phyloP scores from a whole-genome alignment of 2,329 filamentous ascomycete genomes.

The Aspergillus pseudonomiae region DNA sequence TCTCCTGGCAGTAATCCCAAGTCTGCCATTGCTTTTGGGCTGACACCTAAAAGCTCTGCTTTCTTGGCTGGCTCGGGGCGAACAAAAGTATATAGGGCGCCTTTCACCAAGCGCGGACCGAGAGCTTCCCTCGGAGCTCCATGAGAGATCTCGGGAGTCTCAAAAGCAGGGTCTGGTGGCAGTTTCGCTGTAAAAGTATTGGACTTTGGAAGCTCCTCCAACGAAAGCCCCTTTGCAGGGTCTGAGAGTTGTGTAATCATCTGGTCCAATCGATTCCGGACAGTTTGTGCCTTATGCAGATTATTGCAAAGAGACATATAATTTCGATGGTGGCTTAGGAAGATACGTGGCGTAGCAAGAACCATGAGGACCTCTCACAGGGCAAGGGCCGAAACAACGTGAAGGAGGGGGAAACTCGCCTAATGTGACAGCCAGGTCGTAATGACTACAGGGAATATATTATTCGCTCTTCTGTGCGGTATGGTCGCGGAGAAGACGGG shows the following conservation, averaged over 20 bases:
- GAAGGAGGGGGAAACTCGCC: background rate
- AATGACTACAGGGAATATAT: background rate
- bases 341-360: background rate
- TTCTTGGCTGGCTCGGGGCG: constrained; percentile 73
- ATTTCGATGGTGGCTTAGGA: background rate
- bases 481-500: background rate
- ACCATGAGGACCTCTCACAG: background rate
- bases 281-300: constrained; percentile 19
- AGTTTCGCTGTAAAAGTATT: constrained; percentile 67
- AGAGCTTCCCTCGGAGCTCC: constrained; percentile 76
- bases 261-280: constrained; percentile 42
- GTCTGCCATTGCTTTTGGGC: constrained; percentile 75
- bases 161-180: constrained; percentile 75
- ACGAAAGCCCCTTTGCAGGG: constrained; percentile 33
- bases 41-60: constrained; percentile 80
- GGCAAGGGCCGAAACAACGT: background rate
- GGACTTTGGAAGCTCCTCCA: constrained; percentile 63
- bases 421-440: background rate
- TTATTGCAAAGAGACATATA: constrained; percentile 31
- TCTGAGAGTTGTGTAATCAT: constrained; percentile 50
- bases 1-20: constrained; percentile 74
- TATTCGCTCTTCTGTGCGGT: background rate
- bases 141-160: constrained; percentile 81
- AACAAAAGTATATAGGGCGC: constrained; percentile 88
- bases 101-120: constrained; percentile 78